phyloP scores from a whole-genome alignment of 495 filamentous ascomycete genomes.

The Filosporella fistucella region DNA sequence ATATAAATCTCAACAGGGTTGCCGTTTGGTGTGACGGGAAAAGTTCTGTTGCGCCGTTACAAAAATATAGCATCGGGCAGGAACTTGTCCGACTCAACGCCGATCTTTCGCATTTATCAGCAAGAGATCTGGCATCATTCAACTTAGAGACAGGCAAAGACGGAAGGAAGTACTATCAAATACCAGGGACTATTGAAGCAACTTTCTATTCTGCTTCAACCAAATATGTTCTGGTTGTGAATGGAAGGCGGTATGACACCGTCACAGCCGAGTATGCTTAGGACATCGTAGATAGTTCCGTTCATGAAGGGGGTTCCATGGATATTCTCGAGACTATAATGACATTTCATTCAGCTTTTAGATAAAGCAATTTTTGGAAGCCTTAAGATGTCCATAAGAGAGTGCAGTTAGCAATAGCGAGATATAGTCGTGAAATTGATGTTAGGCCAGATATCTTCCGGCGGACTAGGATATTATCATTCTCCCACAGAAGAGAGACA shows the following conservation, averaged over 20 bases:
- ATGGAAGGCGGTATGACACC: conserved; percentile 3
- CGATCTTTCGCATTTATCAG: background rate
- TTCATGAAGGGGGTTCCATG: too few species aligned
- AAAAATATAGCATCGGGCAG: background rate
- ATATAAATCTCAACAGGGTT: too few species aligned
- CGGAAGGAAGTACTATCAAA: background rate
- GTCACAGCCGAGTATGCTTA: conserved; percentile 9
- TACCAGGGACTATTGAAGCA: background rate
- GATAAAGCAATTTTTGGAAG: too few species aligned
- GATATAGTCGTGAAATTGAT: too few species aligned
- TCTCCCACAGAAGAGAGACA: too few species aligned
- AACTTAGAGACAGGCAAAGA: background rate
- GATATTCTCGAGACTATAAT: too few species aligned
- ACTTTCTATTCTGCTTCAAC: conserved; percentile 4
- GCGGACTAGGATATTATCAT: too few species aligned
- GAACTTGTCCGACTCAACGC: background rate
- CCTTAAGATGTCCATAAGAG: too few species aligned
- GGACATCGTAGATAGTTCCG: too few species aligned
- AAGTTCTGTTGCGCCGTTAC: background rate
- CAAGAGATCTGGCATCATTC: background rate
- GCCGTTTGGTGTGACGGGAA: background rate
- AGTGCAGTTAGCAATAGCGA: too few species aligned
- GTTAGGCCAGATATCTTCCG: too few species aligned
- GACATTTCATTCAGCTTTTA: too few species aligned
- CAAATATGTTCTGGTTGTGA: background rate